phyloP scores from a whole-genome alignment of 106 monocot species.

The Dendrobium catenatum region DNA sequence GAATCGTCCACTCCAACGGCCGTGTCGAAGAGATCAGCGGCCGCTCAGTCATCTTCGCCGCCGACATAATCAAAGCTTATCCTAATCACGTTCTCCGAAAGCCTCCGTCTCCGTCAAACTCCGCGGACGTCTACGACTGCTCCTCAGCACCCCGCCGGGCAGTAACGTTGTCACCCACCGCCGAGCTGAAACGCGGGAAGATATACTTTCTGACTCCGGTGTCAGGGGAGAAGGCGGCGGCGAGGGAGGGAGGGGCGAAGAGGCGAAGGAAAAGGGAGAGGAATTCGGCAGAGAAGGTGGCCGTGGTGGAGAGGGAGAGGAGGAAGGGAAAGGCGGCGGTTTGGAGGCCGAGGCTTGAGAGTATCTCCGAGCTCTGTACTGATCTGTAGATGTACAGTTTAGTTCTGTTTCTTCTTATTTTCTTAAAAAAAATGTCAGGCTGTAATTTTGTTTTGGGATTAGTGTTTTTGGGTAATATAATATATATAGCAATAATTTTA shows the following conservation, averaged over 20 bases:
- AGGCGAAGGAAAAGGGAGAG: conserved; percentile 16
- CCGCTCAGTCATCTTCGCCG: conserved; percentile 45
- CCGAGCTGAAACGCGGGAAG: conserved; percentile 76
- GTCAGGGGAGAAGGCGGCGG: neutral
- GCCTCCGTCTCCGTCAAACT: conserved; percentile 36
- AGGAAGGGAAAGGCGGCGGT: conserved; percentile 60
- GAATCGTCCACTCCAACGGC: conserved; percentile 85
- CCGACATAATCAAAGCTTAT: conserved; percentile 60
- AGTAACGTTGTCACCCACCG: conserved; percentile 49
- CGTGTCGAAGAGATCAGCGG: conserved; percentile 79
- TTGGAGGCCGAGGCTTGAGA: conserved; percentile 86
- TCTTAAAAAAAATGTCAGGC: neutral
- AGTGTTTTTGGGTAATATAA: no score
- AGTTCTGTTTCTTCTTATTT: neutral
- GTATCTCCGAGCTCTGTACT: conserved; percentile 51
- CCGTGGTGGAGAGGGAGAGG: conserved; percentile 36
- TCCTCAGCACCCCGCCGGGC: conserved; percentile 4
- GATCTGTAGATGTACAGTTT: neutral
- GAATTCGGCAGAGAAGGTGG: conserved; percentile 33
- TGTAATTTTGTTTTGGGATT: no score
- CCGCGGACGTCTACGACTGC: conserved; percentile 18
- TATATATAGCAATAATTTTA: no score
- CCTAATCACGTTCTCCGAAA: conserved; percentile 83
- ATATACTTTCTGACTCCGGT: conserved; percentile 87
- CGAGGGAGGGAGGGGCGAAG: neutral